Base-by-base conservation (phyloP, 371 early-diverging fungal species). In the Zopfochytrium polystomum region DNA sequence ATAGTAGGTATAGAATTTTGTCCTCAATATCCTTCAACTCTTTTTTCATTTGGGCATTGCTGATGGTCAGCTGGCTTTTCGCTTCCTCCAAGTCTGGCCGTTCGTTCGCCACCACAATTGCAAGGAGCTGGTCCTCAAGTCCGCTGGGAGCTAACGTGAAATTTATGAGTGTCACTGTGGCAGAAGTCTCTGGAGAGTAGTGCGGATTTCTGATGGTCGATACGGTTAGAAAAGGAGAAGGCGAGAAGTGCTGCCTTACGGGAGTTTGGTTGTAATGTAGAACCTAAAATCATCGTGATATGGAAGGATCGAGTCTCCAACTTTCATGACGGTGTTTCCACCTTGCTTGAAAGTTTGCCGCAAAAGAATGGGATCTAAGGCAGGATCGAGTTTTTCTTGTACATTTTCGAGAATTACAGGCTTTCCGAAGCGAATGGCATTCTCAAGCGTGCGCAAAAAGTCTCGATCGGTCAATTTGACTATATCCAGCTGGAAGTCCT, bases 11-110 rank as follows among this genome's bases (percentile, higher is more conserved):
- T 31, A 83, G 65, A 43, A 83, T 82, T 62, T 82, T 82, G 60
- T 83, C 84, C 55, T 83, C 84, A 42, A 83, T 82, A 42, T 83
- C 84, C 45, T 82, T 79, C 29, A 83, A 70, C 62, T 83, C 82
- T 31, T 75, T 70, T 60, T 78, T 80, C 84, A 83, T 83, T 58
- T 76, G 74, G 1, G 84, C 82, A 59, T 82, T 83, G 49, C 76
- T 76, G 49, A 79, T 32, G 13, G 76, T 75, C 9, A 83, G 68
- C 52, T 79, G 78, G 61, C 72, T 82, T 57, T 82, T 82, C 7
- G 81, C 80, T 56, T 82, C 84, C 56, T 80, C 82, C 33, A 83
- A 62, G 71, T 83, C 84, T 0, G 84, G 84, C 23, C 84, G 52
- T 59, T 83, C 84, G 49, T 79, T 77, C 11, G 84, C 82, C 0